phyloP scores from a whole-genome alignment of 2,329 filamentous ascomycete species.

The Cadophora malorum region DNA sequence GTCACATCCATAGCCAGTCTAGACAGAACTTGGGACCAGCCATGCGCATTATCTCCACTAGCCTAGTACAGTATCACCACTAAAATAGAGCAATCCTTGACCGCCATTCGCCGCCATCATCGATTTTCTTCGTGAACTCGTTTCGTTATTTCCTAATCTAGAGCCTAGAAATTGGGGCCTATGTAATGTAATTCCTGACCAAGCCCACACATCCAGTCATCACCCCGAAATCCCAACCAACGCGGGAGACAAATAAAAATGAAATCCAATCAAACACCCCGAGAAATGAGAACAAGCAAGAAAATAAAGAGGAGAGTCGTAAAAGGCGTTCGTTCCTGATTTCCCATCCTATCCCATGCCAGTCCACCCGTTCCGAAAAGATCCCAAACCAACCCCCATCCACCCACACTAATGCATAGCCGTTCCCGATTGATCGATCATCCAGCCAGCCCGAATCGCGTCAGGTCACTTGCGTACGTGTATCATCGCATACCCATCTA shows the following conservation, averaged over 20 bases:
- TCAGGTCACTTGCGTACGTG: background rate
- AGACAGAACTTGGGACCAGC: background rate
- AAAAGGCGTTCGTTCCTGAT: slow-evolving; percentile 3
- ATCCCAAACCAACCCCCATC: background rate
- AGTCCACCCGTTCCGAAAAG: background rate
- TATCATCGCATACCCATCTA: slow-evolving; percentile 3
- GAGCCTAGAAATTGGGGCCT: background rate
- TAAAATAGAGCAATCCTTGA: background rate
- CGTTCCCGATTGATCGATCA: background rate
- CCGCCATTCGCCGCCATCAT: background rate
- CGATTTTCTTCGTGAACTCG: background rate
- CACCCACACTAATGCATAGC: slow-evolving; percentile 17
- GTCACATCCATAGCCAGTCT: background rate
- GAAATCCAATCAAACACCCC: too few relatives aligned
- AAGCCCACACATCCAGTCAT: background rate
- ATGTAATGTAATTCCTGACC: background rate
- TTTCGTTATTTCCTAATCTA: slow-evolving; percentile 6
- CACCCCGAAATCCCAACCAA: background rate
- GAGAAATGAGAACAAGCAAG: too few relatives aligned
- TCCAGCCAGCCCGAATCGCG: slow-evolving; percentile 7
- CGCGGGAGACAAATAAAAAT: background rate
- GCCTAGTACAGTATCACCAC: background rate
- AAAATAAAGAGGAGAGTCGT: slow-evolving; percentile 10
- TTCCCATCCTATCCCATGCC: slow-evolving; percentile 8
- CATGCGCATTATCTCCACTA: background rate